phyloP scores from a whole-genome alignment of 2,329 filamentous ascomycete genomes.

The Gaeumannomyces sp. region DNA sequence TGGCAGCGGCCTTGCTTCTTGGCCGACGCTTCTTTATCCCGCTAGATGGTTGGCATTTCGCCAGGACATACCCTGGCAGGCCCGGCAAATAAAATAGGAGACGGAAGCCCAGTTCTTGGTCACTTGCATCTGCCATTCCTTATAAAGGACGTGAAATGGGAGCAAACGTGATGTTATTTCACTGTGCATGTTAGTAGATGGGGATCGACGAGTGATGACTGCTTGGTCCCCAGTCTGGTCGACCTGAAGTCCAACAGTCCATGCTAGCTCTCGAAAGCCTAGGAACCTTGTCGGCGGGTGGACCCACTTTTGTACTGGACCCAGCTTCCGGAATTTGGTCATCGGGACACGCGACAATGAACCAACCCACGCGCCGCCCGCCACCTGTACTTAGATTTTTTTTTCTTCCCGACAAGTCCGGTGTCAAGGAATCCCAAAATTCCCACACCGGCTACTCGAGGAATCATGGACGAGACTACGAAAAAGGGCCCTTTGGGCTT shows the following conservation, averaged over 20 bases:
- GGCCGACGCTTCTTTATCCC: not conserved
- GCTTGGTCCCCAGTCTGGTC: no score
- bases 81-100: not conserved
- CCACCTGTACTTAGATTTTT: no score
- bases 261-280: no score
- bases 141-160: not conserved
- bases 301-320: no score
- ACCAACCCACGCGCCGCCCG: no score
- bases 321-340: no score
- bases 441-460: not conserved
- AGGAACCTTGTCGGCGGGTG: no score
- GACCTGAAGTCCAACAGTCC: no score
- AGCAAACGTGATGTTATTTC: no score
- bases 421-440: not conserved
- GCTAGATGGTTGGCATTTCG: not conserved
- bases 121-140: not conserved
- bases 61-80: not conserved
- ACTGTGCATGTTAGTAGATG: no score
- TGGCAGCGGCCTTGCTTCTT: not conserved
- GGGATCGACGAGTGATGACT: no score
- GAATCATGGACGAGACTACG: not conserved
- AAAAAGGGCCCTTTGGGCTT: not conserved
- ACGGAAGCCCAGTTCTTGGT: not conserved
- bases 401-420: not conserved
- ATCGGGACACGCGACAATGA: no score